Conservation (phyloP, 169 alveolate genomes). For the Plasmodium berghei region DNA sequence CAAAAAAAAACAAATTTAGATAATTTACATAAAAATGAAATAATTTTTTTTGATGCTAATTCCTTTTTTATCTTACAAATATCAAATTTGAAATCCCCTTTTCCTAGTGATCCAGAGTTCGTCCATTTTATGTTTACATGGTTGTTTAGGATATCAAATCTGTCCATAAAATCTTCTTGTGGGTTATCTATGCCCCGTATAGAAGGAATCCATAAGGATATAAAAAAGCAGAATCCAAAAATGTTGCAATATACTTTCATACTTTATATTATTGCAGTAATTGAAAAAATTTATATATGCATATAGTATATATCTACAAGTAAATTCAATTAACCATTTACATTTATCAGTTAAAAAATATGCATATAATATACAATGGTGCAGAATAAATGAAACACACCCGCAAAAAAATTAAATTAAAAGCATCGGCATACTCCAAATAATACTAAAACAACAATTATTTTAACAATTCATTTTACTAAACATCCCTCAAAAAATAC, state of each 20-base stretch:
- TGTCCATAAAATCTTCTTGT: conserved; percentile 71
- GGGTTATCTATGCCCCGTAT: conserved; percentile 25
- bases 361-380: too few species aligned
- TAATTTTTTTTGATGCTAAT: background rate
- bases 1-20: background rate
- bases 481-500: too few species aligned
- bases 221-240: conserved; percentile 6
- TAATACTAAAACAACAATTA: too few species aligned
- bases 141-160: conserved; percentile 49
- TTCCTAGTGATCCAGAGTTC: conserved; percentile 23
- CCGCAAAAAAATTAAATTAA: too few species aligned
- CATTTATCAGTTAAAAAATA: too few species aligned
- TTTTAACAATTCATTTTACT: too few species aligned
- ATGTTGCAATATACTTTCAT: conserved; percentile 2
- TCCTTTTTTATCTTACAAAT: conserved; percentile 21
- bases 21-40: background rate
- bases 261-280: background rate
- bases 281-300: background rate
- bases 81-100: conserved; percentile 39
- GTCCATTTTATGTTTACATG: conserved; percentile 52
- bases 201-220: background rate
- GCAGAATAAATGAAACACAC: too few species aligned
- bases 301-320: conserved; percentile 19
- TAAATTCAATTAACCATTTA: too few species aligned
- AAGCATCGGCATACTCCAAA: too few species aligned